Percentiles rank a stretch among this genome's conserved stretches.
phyloP scores from a whole-genome alignment of 2,329 filamentous ascomycete genomes.

The Harringtonia aguacate region DNA sequence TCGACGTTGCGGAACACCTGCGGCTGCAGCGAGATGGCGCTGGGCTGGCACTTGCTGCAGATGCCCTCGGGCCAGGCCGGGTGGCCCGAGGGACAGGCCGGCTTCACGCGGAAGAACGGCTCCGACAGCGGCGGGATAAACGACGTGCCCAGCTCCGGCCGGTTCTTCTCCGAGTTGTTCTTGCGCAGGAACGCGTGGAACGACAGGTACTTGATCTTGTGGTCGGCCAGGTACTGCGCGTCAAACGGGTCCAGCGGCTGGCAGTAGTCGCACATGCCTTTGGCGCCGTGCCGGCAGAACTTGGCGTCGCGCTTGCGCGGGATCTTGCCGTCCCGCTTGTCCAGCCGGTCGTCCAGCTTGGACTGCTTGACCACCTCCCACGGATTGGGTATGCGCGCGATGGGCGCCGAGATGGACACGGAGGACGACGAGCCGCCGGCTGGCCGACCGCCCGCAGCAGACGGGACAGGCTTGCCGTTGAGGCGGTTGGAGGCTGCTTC shows the following conservation, averaged over 20 bases:
- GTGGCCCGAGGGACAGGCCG: slow-evolving; percentile 86
- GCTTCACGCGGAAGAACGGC: slow-evolving; percentile 82
- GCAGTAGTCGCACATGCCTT: slow-evolving; percentile 99
- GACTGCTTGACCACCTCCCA: slow-evolving; percentile 93
- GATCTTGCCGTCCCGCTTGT: slow-evolving; percentile 86
- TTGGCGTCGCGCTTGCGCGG: slow-evolving; percentile 59
- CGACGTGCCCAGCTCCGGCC: slow-evolving; percentile 83
- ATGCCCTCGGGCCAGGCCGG: slow-evolving; percentile 92
- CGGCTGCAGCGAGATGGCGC: slow-evolving; percentile 88
- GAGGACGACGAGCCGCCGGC: slow-evolving; percentile 42
- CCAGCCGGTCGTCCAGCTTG: slow-evolving; percentile 72
- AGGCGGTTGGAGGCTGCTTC: slow-evolving; percentile 42
- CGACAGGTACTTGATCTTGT: slow-evolving; percentile 97
- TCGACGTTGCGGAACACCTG: slow-evolving; percentile 96
- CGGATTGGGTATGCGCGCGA: slow-evolving; percentile 66
- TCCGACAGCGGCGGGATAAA: slow-evolving; percentile 94
- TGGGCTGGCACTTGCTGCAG: slow-evolving; percentile 96
- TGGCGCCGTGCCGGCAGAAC: slow-evolving; percentile 92
- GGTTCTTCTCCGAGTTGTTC: slow-evolving; percentile 92
- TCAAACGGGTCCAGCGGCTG: slow-evolving; percentile 95
- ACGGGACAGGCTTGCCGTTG: slow-evolving; percentile 65
- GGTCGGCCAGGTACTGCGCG: slow-evolving; percentile 76
- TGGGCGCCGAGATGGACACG: slow-evolving; percentile 28
- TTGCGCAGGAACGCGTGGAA: slow-evolving; percentile 94
- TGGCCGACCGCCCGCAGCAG: slow-evolving; percentile 56